A percentile compares a stretch with the other conserved stretches of the same genome.
Conservation (phyloP, 2,329 filamentous ascomycete species). For the Tricladium varicosporioides region DNA sequence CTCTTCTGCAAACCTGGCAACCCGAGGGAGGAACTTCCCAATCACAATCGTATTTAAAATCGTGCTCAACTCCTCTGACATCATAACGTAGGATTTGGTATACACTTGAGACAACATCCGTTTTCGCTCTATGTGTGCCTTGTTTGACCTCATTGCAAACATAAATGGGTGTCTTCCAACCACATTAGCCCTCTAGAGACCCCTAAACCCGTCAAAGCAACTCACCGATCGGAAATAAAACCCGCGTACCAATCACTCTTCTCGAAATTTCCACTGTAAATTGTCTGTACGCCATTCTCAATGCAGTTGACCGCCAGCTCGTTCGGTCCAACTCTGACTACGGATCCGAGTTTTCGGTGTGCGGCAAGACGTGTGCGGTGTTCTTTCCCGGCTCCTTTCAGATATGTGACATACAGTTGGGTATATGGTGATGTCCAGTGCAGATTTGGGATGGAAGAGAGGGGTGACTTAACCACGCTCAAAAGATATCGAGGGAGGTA, state of each 20-base stretch:
- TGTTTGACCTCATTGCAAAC: constrained; percentile 64
- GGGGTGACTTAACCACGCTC: too few species aligned
- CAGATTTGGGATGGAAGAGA: constrained; percentile 54
- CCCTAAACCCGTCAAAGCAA: constrained; percentile 34
- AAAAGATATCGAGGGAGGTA: too few species aligned
- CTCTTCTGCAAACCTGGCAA: constrained; percentile 32
- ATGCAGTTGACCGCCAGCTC: constrained; percentile 13
- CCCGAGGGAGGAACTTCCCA: constrained; percentile 55
- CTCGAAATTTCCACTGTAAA: constrained; percentile 14
- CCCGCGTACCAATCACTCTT: constrained; percentile 26
- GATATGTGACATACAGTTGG: constrained; percentile 55
- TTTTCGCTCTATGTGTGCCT: constrained; percentile 65
- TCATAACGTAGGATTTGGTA: constrained; percentile 69
- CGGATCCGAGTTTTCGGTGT: constrained; percentile 11
- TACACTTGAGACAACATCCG: constrained; percentile 76
- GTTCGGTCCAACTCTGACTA: constrained; percentile 14
- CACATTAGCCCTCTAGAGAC: constrained; percentile 15
- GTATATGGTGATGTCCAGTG: constrained; percentile 63
- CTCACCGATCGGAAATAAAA: constrained; percentile 65
- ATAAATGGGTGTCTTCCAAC: constrained; percentile 31
- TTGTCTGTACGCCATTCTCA: constrained; percentile 9
- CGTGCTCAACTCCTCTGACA: constrained; percentile 52
- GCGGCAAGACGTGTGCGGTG: constrained; percentile 6
- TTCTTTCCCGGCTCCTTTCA: constrained; percentile 20
- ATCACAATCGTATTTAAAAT: constrained; percentile 57